These are phyloP conservation scores for Xylariomycetidae sp. DNA, from an alignment of 2,329 filamentous ascomycete genomes.

Conservation along the genomic window DNA sequence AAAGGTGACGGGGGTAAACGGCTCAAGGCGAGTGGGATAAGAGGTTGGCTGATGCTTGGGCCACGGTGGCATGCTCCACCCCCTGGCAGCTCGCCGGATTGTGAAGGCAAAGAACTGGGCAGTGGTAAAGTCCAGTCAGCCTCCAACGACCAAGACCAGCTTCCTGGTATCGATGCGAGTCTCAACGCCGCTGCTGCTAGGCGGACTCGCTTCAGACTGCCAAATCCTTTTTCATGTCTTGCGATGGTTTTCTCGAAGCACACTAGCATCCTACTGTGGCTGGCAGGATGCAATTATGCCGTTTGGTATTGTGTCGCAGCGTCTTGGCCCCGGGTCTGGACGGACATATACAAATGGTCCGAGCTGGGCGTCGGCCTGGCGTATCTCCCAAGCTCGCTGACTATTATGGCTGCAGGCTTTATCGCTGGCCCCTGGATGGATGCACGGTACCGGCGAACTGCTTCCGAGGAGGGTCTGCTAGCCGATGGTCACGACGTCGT, in stretches of 20 bases:
- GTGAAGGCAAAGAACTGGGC: too few species aligned
- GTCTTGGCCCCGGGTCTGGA: constrained; percentile 4
- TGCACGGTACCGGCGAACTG: constrained; percentile 5
- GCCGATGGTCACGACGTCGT: constrained; percentile 2
- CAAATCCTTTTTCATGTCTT: constrained; percentile 4
- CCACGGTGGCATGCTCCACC: too few species aligned
- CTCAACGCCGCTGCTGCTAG: too few species aligned
- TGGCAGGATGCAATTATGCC: constrained; percentile 4
- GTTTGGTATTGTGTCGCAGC: constrained; percentile 5
- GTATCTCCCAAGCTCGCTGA: constrained; percentile 3
- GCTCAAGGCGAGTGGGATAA: too few species aligned
- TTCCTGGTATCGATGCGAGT: too few species aligned
- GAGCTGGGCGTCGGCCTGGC: constrained; percentile 2
- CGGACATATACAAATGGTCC: constrained; percentile 3
- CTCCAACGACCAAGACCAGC: too few species aligned
- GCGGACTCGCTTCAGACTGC: not conserved
- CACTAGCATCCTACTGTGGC: constrained; percentile 3
- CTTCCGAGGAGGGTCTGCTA: constrained; percentile 1
- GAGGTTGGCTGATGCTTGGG: not conserved
- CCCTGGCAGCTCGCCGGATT: not conserved
- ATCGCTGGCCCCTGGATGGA: constrained; percentile 6
- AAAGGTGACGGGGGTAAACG: constrained; percentile 2
- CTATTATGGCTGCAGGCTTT: constrained; percentile 2
- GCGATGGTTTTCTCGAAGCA: constrained; percentile 3
- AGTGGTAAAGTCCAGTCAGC: too few species aligned